Evolutionary conservation across 83 land plant genomes (phyloP).

Genomic region (Thuja plicata): DNA sequence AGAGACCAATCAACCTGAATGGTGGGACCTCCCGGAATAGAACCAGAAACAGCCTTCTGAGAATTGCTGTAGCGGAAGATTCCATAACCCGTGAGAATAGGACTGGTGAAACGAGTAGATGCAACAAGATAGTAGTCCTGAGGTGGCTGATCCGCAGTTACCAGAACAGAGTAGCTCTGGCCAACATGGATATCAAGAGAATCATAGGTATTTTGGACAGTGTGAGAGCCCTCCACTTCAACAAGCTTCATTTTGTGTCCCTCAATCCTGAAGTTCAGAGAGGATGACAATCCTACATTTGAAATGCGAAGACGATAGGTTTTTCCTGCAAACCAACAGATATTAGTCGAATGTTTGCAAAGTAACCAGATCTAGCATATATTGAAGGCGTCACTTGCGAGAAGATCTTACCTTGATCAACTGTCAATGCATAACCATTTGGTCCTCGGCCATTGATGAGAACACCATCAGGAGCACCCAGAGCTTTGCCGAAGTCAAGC

Average conservation of each 20-base stretch:
- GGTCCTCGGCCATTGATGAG: conserved; percentile 66
- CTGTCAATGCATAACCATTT: conserved; percentile 6
- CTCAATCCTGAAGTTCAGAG: conserved; percentile 72
- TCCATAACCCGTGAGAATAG: conserved; percentile 43
- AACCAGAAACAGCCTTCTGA: conserved; percentile 36
- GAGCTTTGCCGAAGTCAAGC: conserved; percentile 41
- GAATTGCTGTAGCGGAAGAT: conserved; percentile 61
- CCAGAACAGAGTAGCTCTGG: conserved; percentile 68
- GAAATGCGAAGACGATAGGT: conserved; percentile 75
- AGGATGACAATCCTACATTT: conserved; percentile 67
- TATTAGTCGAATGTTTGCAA: neutral
- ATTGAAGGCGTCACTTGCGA: neutral
- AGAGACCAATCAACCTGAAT: conserved; percentile 60
- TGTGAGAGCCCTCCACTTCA: conserved; percentile 77
- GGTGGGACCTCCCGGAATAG: conserved; percentile 56
- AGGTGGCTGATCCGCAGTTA: conserved; percentile 61
- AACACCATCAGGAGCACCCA: conserved; percentile 47
- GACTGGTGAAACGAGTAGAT: conserved; percentile 56
- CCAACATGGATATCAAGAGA: conserved; percentile 82
- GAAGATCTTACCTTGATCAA: neutral
- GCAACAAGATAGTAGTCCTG: conserved; percentile 61
- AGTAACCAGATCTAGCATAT: neutral
- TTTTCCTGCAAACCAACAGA: conserved; percentile 42
- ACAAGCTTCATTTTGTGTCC: conserved; percentile 66
- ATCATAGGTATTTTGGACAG: conserved; percentile 55